Conservation (phyloP, 306 rosid genomes). For the Erythrophleum fordii region DNA sequence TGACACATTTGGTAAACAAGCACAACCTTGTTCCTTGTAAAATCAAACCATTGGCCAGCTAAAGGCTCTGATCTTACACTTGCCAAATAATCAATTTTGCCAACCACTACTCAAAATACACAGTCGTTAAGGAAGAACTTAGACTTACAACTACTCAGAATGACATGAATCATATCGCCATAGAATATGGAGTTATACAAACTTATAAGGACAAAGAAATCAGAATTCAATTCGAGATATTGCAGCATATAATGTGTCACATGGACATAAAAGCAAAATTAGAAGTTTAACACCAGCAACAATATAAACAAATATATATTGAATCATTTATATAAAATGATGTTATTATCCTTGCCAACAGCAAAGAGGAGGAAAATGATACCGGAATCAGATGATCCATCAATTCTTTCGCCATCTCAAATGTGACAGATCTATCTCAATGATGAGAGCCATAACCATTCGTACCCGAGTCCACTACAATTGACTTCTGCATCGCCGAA, state of each 20-base stretch:
- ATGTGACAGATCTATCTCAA: slow-evolving; percentile 42
- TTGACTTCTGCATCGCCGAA: slow-evolving; percentile 43
- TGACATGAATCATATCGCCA: slow-evolving; percentile 5
- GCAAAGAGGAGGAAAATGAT: not conserved
- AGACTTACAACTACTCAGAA: slow-evolving; percentile 7
- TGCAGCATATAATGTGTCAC: not conserved
- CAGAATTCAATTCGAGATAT: slow-evolving; percentile 11
- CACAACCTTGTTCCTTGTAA: too few species aligned
- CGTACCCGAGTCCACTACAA: slow-evolving; percentile 45
- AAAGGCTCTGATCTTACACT: not conserved
- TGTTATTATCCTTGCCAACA: slow-evolving; percentile 6
- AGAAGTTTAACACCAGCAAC: slow-evolving; percentile 15
- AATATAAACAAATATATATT: slow-evolving; percentile 21
- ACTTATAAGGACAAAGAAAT: slow-evolving; percentile 4
- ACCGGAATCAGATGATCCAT: not conserved
- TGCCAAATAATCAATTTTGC: slow-evolving; percentile 7
- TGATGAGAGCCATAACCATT: slow-evolving; percentile 59
- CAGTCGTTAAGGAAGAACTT: not conserved
- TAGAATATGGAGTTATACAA: not conserved
- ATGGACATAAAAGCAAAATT: slow-evolving; percentile 26
- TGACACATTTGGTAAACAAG: not conserved
- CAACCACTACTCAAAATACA: slow-evolving; percentile 12
- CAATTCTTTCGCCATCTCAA: slow-evolving; percentile 20
- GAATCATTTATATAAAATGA: slow-evolving; percentile 38
- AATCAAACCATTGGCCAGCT: not conserved